These are phyloP conservation scores for Anthostomella pinea DNA, from an alignment of 2,329 filamentous ascomycete species.

Conservation along the genomic window DNA sequence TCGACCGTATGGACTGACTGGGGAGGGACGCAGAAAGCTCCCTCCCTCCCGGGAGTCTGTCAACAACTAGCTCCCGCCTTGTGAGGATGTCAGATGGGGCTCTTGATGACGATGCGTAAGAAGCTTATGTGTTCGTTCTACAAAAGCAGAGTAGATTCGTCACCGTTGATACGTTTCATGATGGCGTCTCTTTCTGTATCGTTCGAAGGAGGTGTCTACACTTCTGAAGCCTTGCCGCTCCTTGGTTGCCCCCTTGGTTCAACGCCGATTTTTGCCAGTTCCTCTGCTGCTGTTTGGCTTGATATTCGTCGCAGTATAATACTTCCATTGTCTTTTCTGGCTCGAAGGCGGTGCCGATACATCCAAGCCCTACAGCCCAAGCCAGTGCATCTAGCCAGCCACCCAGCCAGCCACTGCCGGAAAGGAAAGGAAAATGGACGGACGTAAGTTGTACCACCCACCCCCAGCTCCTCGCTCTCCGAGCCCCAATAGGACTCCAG, in stretches of 20 bases:
- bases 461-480: too few species aligned
- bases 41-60: conserved; percentile 18
- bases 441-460: too few species aligned
- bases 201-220: conserved; percentile 18
- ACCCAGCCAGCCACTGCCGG: conserved; percentile 12
- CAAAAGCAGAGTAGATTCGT: conserved; percentile 30
- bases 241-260: conserved; percentile 13
- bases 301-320: conserved; percentile 8
- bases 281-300: conserved; percentile 7
- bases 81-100: conserved; percentile 18
- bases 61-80: conserved; percentile 16
- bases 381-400: too few species aligned
- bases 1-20: too few species aligned
- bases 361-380: too few species aligned
- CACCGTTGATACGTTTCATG: conserved; percentile 16
- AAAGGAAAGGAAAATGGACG: conserved; percentile 28
- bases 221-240: conserved; percentile 21
- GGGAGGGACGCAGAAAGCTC: too few species aligned
- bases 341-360: conserved; percentile 1
- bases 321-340: conserved; percentile 7
- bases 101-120: conserved; percentile 15
- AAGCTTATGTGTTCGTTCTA: conserved; percentile 21
- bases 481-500: conserved; percentile 8
- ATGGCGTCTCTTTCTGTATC: conserved; percentile 22
- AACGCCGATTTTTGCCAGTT: conserved; percentile 8